These are phyloP conservation scores for Stenogyne calaminthoides DNA, from an alignment of 305 asterid species.

Conservation along the genomic window DNA sequence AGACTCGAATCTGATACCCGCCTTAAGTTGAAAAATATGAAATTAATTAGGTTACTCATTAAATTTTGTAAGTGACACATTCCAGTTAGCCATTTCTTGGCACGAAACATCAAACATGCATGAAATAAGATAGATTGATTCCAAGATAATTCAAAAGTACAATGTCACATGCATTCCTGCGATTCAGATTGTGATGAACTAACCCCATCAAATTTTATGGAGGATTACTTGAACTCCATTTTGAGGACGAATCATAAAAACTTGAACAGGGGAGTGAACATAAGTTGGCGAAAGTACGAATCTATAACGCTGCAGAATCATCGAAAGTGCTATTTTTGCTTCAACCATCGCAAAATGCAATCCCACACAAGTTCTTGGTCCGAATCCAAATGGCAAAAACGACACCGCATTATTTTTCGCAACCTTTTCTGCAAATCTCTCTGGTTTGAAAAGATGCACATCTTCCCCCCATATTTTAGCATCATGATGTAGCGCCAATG, in stretches of 20 bases:
- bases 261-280: slow-evolving; percentile 62
- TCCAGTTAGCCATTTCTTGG: no score
- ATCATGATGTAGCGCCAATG: slow-evolving; percentile 57
- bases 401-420: slow-evolving; percentile 46
- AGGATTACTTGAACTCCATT: slow-evolving; percentile 65
- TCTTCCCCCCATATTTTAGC: slow-evolving; percentile 68
- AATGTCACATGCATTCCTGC: background rate
- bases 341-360: slow-evolving; percentile 56
- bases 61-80: no score
- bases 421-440: slow-evolving; percentile 52
- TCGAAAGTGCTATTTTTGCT: slow-evolving; percentile 62
- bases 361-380: slow-evolving; percentile 72
- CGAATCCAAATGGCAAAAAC: slow-evolving; percentile 56
- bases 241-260: slow-evolving; percentile 59
- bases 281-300: slow-evolving; percentile 55
- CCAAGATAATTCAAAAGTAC: background rate
- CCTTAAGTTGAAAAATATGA: no score
- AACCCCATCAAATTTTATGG: slow-evolving; percentile 33
- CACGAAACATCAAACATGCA: no score
- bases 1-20: no score
- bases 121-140: no score
- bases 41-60: no score
- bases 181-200: background rate
- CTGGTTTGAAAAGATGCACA: slow-evolving; percentile 57
- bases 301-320: slow-evolving; percentile 65